A percentile compares a stretch with the other conserved stretches of the same genome.
These are phyloP conservation scores for Aulographum hederae DNA, from an alignment of 2,329 filamentous ascomycete genomes.

Conservation along the genomic window DNA sequence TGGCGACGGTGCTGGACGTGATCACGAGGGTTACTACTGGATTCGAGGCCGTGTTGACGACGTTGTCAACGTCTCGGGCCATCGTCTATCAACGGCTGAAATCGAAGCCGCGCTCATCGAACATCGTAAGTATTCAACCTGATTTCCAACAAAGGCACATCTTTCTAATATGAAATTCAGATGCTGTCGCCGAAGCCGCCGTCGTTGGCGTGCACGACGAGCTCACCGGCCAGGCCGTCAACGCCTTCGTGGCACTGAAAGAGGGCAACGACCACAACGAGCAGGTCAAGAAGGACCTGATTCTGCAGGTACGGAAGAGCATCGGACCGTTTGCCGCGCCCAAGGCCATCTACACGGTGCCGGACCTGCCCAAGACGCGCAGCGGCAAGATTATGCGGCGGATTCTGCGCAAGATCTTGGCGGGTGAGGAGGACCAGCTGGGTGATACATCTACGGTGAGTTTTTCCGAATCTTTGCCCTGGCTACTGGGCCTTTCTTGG, in stretches of 20 bases:
- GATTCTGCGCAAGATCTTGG: constrained; percentile 91
- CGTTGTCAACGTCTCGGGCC: constrained; percentile 93
- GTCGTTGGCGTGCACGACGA: constrained; percentile 89
- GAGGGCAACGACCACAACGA: constrained; percentile 60
- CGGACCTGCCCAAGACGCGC: constrained; percentile 90
- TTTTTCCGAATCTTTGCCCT: constrained; percentile 9
- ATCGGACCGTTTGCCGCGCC: constrained; percentile 96
- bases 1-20: constrained; percentile 83
- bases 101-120: constrained; percentile 95
- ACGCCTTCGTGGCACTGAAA: constrained; percentile 89
- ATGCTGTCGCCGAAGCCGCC: constrained; percentile 77
- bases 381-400: constrained; percentile 98
- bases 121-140: constrained; percentile 40
- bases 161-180: too few relatives aligned
- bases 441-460: constrained; percentile 83
- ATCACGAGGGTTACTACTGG: constrained; percentile 99
- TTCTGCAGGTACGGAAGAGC: constrained; percentile 88
- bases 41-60: constrained; percentile 97
- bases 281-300: constrained; percentile 77
- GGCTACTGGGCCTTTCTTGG: too few relatives aligned
- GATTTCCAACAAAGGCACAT: constrained; percentile 8
- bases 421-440: constrained; percentile 90
- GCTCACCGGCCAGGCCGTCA: constrained; percentile 90
- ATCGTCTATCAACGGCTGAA: constrained; percentile 90
- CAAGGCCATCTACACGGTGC: constrained; percentile 79